A percentile compares a stretch with the other conserved stretches of the same genome.
Evolutionary conservation across 148 eudicot species (phyloP).

Genomic region (Silene uniflora): DNA sequence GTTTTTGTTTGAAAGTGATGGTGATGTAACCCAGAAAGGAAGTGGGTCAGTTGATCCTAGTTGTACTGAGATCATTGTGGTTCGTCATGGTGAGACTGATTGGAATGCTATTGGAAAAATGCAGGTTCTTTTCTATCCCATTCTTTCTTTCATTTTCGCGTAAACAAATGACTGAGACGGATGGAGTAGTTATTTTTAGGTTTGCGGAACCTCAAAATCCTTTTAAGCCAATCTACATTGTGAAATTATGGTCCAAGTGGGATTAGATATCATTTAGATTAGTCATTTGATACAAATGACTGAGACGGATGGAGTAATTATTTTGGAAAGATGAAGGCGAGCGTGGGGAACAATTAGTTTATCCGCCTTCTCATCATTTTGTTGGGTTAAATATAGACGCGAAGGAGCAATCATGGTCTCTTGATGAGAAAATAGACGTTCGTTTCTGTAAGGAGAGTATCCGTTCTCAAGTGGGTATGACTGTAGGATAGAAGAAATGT

Average conservation of each 20-base stretch:
- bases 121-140: constrained; percentile 36
- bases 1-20: constrained; percentile 11
- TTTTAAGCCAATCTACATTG: too few relatives aligned
- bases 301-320: too few relatives aligned
- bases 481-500: not conserved
- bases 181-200: too few relatives aligned
- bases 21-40: constrained; percentile 4
- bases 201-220: too few relatives aligned
- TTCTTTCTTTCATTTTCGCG: not conserved
- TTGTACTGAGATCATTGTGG: constrained; percentile 23
- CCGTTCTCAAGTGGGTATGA: not conserved
- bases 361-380: not conserved
- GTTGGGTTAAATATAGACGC: not conserved
- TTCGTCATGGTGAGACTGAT: constrained; percentile 46
- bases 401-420: not conserved
- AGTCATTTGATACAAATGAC: too few relatives aligned
- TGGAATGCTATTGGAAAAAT: constrained; percentile 73
- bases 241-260: too few relatives aligned
- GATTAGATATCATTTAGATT: too few relatives aligned
- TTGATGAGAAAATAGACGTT: not conserved
- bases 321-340: not conserved
- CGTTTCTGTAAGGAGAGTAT: not conserved
- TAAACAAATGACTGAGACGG: not conserved
- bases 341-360: not conserved
- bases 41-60: constrained; percentile 7